Percentiles rank a stretch among this genome's conserved stretches.
phyloP scores from a whole-genome alignment of 352 stramenopile species.

The Phytophthora ramorum region DNA sequence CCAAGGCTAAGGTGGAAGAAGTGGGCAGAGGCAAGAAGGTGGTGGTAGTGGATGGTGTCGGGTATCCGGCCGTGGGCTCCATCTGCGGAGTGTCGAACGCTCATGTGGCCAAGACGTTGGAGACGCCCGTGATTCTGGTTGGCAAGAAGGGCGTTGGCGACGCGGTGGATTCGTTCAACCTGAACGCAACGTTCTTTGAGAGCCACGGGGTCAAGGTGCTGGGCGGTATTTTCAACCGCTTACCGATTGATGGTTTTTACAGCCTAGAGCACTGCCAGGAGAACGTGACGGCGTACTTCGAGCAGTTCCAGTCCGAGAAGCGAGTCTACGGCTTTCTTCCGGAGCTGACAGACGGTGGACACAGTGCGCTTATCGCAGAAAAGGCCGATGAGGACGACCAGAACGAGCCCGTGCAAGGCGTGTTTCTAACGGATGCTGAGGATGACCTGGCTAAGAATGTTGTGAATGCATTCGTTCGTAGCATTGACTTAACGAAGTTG shows the following conservation, averaged over 20 bases:
- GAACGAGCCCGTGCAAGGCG: conserved; percentile 19
- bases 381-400: conserved; percentile 16
- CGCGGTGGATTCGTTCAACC: conserved; percentile 97
- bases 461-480: conserved; percentile 47
- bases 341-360: conserved; percentile 51
- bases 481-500: conserved; percentile 48
- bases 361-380: conserved; percentile 31
- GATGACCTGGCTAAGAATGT: conserved; percentile 39
- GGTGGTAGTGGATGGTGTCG: conserved; percentile 97
- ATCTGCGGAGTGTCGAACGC: conserved; percentile 87
- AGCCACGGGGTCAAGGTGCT: conserved; percentile 91
- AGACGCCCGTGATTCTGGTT: conserved; percentile 93
- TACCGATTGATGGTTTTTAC: conserved; percentile 94
- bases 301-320: conserved; percentile 72
- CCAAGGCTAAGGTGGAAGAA: conserved; percentile 86
- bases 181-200: conserved; percentile 97
- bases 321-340: conserved; percentile 87
- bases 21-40: conserved; percentile 90
- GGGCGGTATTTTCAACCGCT: conserved; percentile 97
- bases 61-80: conserved; percentile 93
- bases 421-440: conserved; percentile 41
- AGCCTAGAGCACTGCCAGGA: conserved; percentile 92
- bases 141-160: conserved; percentile 96
- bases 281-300: conserved; percentile 94
- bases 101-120: conserved; percentile 63